Evolutionary conservation across 202 grass and related monocot species (phyloP), one percentile per base, ranked within the genome.

Genomic region (Musa balbisiana): DNA sequence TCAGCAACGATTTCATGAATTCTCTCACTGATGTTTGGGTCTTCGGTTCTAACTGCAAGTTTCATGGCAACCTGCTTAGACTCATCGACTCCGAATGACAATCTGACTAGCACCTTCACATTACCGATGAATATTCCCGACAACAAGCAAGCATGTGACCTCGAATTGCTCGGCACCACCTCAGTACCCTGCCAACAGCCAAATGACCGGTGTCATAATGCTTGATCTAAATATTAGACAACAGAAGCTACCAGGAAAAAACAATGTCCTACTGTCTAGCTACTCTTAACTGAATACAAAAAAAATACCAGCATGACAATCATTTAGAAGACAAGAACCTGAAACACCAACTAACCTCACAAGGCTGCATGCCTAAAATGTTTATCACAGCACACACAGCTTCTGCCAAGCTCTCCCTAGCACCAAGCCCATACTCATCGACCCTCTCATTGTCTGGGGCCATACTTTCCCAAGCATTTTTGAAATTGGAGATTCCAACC

Each of bases 61-160:
- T 99, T 95, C 95, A 99, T 99, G 26, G 95, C 95, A 22, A 99
- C 95, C 80, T 99, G 91, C 85, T 94, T 99, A n/a, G 95, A 87
- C 51, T 85, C 87, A 43, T 87, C 93, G 50, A 99, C 82, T 56
- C 95, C 95, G 19, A 99, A 99, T 71, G 95, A 92, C 4, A 99
- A 73, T 69, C 91, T 86, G 55, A 88, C 95, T 52, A 99, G 75
- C 25, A 99, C 87, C 78, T 95, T 95, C 10, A 88, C 91, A 16
- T 92, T 90, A 23, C 95, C 91, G 1, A 92, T 73, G 52, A 88
- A 99, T 55, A 92, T 75, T 9, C 95, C 95, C 0, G 91, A 98
- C 11, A 98, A 86, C 19, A 98, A 83, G 58, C 95, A 98, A 66
- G 95, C 87, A 80, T 98, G 95, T 0, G 95, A 98, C 67, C 95